Conservation (phyloP, 768 basidiomycete genomes). For the Tulasnella sp. region DNA sequence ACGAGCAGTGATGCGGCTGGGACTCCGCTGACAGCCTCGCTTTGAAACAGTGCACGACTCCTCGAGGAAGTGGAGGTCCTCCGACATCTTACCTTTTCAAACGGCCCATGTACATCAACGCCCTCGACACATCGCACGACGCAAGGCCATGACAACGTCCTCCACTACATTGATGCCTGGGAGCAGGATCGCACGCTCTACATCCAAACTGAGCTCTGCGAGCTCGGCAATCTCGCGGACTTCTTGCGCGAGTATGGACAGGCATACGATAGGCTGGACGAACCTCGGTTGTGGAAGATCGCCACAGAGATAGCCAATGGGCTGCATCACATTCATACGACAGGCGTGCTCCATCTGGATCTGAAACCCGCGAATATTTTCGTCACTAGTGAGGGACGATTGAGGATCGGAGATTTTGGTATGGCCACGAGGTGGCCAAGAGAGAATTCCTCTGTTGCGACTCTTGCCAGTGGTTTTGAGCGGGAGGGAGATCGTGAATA, state of each 20-base stretch:
- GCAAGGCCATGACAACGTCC: conserved; percentile 61
- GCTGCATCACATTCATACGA: conserved; percentile 77
- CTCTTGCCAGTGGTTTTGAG: conserved; percentile 52
- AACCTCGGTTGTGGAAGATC: conserved; percentile 93
- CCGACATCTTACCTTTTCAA: conserved; percentile 46
- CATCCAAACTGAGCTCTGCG: conserved; percentile 92
- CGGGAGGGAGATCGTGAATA: conserved; percentile 96
- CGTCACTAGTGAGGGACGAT: conserved; percentile 71
- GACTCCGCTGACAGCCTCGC: no score
- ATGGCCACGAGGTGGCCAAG: conserved; percentile 95
- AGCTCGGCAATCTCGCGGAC: conserved; percentile 78
- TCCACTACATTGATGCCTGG: conserved; percentile 90
- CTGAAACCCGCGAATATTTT: conserved; percentile 97
- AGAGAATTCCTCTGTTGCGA: conserved; percentile 26
- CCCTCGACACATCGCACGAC: conserved; percentile 21
- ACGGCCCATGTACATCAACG: background rate
- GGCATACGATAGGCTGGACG: conserved; percentile 73
- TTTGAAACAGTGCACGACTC: conserved; percentile 39
- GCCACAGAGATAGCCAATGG: conserved; percentile 77
- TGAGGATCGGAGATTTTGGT: conserved; percentile 98
- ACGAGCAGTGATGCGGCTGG: background rate
- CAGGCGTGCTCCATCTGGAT: conserved; percentile 88
- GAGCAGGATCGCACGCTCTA: conserved; percentile 80
- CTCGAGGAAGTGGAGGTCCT: conserved; percentile 92
- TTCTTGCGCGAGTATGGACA: conserved; percentile 91